phyloP scores from a whole-genome alignment of 2,329 filamentous ascomycete species.

The Plectosphaerella cucumerina region DNA sequence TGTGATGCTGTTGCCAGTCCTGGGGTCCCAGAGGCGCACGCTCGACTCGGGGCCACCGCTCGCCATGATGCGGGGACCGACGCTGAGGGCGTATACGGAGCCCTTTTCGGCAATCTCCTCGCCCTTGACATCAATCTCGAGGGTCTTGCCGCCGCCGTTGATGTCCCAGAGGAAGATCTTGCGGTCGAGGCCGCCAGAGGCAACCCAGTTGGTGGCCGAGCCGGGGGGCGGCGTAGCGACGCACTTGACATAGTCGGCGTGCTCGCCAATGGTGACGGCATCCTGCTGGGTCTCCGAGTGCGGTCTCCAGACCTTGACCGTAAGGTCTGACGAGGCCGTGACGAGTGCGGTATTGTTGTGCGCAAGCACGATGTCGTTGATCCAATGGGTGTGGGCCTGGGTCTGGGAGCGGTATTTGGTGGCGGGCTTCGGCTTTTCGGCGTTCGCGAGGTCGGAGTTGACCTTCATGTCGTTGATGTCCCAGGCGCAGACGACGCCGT shows the following conservation, averaged over 20 bases:
- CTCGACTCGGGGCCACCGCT: constrained; percentile 93
- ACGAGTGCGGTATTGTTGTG: constrained; percentile 76
- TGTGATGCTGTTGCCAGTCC: constrained; percentile 83
- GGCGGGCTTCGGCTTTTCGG: constrained; percentile 37
- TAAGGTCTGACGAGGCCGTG: constrained; percentile 89
- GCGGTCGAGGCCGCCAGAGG: constrained; percentile 87
- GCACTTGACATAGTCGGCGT: constrained; percentile 95
- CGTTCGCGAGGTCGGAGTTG: constrained; percentile 17
- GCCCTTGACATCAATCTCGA: constrained; percentile 80
- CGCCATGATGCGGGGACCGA: constrained; percentile 75
- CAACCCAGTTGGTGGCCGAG: constrained; percentile 74
- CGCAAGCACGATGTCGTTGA: constrained; percentile 85
- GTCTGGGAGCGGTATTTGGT: constrained; percentile 59
- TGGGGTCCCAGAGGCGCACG: constrained; percentile 86
- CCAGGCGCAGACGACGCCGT: constrained; percentile 96
- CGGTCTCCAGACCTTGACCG: constrained; percentile 89
- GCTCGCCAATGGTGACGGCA: constrained; percentile 80
- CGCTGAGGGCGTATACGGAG: constrained; percentile 87
- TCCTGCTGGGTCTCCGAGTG: constrained; percentile 51
- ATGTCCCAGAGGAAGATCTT: constrained; percentile 94
- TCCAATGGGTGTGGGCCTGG: constrained; percentile 88
- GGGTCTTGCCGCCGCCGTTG: constrained; percentile 76
- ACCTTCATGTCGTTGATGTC: constrained; percentile 66
- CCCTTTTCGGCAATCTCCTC: constrained; percentile 87
- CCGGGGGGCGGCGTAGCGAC: constrained; percentile 68